Percentiles rank a stretch among this genome's conserved stretches.
phyloP scores from a whole-genome alignment of 2,329 filamentous ascomycete species.

The Aureobasidium pullulans region DNA sequence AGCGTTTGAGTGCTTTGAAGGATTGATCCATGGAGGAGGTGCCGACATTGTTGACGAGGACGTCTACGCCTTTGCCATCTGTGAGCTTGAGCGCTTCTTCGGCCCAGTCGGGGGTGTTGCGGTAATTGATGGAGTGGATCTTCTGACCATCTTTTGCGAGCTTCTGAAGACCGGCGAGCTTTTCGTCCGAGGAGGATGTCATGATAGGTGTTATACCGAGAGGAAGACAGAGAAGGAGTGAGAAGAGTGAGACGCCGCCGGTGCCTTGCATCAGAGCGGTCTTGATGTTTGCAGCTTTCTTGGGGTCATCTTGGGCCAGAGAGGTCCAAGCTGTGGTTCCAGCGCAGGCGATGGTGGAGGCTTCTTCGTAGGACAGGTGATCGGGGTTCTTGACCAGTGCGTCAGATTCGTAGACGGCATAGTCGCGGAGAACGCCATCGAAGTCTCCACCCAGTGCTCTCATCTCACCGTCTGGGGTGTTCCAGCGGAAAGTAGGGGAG shows the following conservation, averaged over 20 bases:
- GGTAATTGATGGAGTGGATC: conserved; percentile 19
- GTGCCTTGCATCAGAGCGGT: conserved; percentile 39
- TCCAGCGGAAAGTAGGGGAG: conserved; percentile 28
- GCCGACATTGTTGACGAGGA: conserved; percentile 24
- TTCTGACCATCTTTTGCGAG: conserved; percentile 21
- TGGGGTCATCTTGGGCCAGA: conserved; percentile 21
- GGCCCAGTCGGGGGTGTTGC: conserved; percentile 18
- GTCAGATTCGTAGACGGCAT: conserved; percentile 35
- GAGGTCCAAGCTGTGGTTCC: conserved; percentile 41
- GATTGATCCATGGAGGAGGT: conserved; percentile 20
- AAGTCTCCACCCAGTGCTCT: conserved; percentile 35
- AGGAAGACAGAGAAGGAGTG: conserved; percentile 23
- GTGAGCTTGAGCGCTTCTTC: conserved; percentile 17
- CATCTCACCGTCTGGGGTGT: conserved; percentile 28
- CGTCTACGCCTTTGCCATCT: conserved; percentile 13
- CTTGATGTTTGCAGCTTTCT: conserved; percentile 31
- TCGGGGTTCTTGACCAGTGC: conserved; percentile 30
- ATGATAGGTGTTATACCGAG: conserved; percentile 30
- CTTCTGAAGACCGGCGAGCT: conserved; percentile 15
- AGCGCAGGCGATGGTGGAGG: conserved; percentile 37
- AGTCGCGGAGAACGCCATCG: conserved; percentile 36
- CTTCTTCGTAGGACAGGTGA: conserved; percentile 31
- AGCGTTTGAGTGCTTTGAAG: conserved; percentile 33
- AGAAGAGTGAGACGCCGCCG: conserved; percentile 23
- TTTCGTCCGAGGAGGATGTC: conserved; percentile 22